Evolutionary conservation across 331 rosid species (phyloP).

Genomic region (Ulmus americana): DNA sequence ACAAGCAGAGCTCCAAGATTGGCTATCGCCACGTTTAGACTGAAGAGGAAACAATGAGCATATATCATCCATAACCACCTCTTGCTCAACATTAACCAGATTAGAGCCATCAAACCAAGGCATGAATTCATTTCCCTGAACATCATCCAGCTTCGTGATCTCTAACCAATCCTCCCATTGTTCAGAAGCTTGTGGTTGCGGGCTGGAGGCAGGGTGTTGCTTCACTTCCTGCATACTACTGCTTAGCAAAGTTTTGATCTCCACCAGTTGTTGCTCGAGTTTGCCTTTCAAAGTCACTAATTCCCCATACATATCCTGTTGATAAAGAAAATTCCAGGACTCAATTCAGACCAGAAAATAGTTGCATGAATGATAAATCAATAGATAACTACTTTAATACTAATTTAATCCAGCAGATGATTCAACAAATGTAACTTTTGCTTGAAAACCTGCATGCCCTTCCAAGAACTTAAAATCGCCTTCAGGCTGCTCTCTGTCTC

Average conservation of each 20-base stretch:
- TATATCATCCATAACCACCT: conserved; percentile 33
- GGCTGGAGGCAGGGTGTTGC: conserved; percentile 36
- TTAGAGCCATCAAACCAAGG: conserved; percentile 59
- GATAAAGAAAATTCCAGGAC: conserved; percentile 19
- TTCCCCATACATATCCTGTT: conserved; percentile 62
- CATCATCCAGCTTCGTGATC: conserved; percentile 38
- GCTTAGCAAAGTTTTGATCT: conserved; percentile 46
- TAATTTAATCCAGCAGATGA: conserved; percentile 3
- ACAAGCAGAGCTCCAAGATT: conserved; percentile 17
- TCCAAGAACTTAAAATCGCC: conserved; percentile 54
- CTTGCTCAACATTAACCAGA: conserved; percentile 38
- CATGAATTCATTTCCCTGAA: conserved; percentile 50
- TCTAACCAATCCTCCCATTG: conserved; percentile 80
- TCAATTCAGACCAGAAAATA: background rate
- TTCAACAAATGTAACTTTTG: conserved; percentile 2
- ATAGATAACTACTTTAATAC: background rate
- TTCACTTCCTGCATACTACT: conserved; percentile 37
- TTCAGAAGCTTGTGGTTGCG: conserved; percentile 49
- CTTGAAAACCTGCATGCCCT: conserved; percentile 62
- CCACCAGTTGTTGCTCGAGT: conserved; percentile 59
- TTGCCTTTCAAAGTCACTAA: conserved; percentile 57
- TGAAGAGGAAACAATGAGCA: conserved; percentile 31
- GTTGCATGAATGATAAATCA: conserved; percentile 10
- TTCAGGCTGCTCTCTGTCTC: conserved; percentile 50
- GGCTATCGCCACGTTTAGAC: conserved; percentile 19